A percentile compares a stretch with the other conserved stretches of the same genome.
Evolutionary conservation across 2,329 filamentous ascomycete species (phyloP).

Genomic region (Arthrobotrys pseudoclavata): DNA sequence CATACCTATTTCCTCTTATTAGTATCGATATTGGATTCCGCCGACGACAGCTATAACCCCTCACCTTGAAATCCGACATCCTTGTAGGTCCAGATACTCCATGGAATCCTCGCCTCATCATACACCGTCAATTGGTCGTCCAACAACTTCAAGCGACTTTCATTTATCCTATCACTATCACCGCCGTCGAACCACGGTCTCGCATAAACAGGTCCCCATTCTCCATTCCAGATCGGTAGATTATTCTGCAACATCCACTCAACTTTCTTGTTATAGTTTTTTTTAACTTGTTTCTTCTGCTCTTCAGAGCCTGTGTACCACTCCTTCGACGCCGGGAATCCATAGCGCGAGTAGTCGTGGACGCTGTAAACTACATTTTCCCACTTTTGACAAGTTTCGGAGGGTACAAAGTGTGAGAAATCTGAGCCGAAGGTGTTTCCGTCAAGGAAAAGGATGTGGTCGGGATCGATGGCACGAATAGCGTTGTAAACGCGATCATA

Average conservation of each 20-base stretch:
- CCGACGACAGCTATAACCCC: background rate
- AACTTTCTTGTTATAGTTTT: conserved; percentile 67
- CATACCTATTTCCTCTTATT: conserved; percentile 66
- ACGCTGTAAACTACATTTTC: conserved; percentile 70
- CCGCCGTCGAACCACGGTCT: conserved; percentile 66
- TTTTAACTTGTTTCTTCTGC: conserved; percentile 67
- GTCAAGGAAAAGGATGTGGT: conserved; percentile 71
- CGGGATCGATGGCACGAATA: conserved; percentile 67
- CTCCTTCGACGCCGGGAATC: conserved; percentile 68
- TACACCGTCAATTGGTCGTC: conserved; percentile 71
- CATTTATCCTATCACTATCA: conserved; percentile 66
- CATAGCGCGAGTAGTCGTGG: conserved; percentile 71
- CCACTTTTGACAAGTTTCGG: conserved; percentile 62
- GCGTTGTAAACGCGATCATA: conserved; percentile 67
- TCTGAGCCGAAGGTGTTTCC: conserved; percentile 72
- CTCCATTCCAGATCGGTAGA: conserved; percentile 70
- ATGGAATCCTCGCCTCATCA: conserved; percentile 70
- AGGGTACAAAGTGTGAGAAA: conserved; percentile 63
- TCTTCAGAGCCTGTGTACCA: conserved; percentile 67
- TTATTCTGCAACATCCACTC: conserved; percentile 67
- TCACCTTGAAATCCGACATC: conserved; percentile 72
- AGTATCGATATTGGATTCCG: background rate
- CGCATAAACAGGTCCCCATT: conserved; percentile 71
- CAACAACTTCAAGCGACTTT: conserved; percentile 68
- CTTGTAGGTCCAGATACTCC: conserved; percentile 75